Evolutionary conservation across 2,329 filamentous ascomycete species (phyloP).

Genomic region (Epichloe baconii): DNA sequence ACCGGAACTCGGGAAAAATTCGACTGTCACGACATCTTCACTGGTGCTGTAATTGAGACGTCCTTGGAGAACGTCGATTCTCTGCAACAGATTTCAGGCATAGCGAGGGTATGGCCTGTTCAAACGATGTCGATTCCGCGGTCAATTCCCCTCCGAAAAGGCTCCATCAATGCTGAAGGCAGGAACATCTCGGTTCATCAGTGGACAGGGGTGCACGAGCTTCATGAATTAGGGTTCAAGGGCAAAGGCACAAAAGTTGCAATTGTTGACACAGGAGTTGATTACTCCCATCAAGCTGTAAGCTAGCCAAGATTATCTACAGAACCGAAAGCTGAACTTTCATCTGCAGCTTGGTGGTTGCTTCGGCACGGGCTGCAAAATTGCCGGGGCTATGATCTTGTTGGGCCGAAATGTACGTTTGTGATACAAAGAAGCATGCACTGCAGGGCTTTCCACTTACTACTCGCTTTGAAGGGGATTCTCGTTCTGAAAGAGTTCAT

Average conservation of each 20-base stretch:
- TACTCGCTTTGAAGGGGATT: background rate
- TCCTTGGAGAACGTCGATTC: constrained; percentile 19
- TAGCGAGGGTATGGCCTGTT: constrained; percentile 25
- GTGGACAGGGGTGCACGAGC: constrained; percentile 25
- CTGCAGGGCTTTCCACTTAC: background rate
- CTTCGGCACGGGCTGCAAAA: constrained; percentile 25
- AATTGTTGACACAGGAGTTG: constrained; percentile 27
- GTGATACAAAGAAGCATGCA: background rate
- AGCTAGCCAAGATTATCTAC: background rate
- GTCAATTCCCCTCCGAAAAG: background rate
- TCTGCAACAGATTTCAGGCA: constrained; percentile 19
- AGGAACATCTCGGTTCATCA: constrained; percentile 17
- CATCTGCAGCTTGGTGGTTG: constrained; percentile 23
- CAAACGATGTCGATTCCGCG: constrained; percentile 11
- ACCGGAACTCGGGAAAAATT: constrained; percentile 14
- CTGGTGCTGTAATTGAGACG: constrained; percentile 21
- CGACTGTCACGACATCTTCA: constrained; percentile 23
- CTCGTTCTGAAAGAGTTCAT: constrained; percentile 3
- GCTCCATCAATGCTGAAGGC: constrained; percentile 12
- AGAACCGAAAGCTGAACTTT: background rate
- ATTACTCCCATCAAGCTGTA: constrained; percentile 26
- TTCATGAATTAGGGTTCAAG: constrained; percentile 23
- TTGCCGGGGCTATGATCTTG: constrained; percentile 26
- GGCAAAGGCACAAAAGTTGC: constrained; percentile 26
- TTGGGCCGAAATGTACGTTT: constrained; percentile 19